Evolutionary conservation across 1,139 yeast species (phyloP), one percentile per base, ranked within the genome.

Genomic region (Nakaseomyces nivariensis): DNA sequence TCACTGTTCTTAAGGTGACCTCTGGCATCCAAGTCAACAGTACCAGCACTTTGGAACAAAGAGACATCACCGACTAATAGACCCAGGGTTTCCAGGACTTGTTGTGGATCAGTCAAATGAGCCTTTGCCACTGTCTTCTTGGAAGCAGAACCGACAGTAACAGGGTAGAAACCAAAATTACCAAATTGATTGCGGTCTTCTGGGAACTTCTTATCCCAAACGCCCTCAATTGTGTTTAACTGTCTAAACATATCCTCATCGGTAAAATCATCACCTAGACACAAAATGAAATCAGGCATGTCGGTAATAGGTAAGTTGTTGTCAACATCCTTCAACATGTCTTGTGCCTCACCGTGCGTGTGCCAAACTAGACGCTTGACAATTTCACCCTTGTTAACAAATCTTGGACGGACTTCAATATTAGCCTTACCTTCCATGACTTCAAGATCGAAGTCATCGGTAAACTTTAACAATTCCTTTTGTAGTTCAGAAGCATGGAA

Each of bases 401-500:
- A 85, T 52, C 81, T 79, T 8, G 99, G 99, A 56, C 98, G 77
- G 17, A 94, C 97, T 68, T 94, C 99, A 49, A 94, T 78, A 63
- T 94, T 94, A 46, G 98, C 98, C 70, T 94, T 94, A 46, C 96
- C 95, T 32, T 86, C 77, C 97, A 94, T 90, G n/a, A 94, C 94
- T 64, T 92, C 98, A 47, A 92, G 86, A 52, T 88, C 96, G 61
- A 81, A 86, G 43, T 79, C 78, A 45, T 70, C 70, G 1, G 80
- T 85, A 24, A 89, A 79, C 1, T 82, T 76, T 52, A 76, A 73
- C 51, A 94, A 69, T 55, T 83, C 82, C 40, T 81, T 74, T 56
- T 83, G 77, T 60, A 95, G 77, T 63, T 82, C 79, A 31, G 77
- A 73, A 0, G 97, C 95, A 68, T 89, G 96, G 70, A 78, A 90